phyloP scores from a whole-genome alignment of 305 asterid genomes.

The Solanum aculeatissimum region DNA sequence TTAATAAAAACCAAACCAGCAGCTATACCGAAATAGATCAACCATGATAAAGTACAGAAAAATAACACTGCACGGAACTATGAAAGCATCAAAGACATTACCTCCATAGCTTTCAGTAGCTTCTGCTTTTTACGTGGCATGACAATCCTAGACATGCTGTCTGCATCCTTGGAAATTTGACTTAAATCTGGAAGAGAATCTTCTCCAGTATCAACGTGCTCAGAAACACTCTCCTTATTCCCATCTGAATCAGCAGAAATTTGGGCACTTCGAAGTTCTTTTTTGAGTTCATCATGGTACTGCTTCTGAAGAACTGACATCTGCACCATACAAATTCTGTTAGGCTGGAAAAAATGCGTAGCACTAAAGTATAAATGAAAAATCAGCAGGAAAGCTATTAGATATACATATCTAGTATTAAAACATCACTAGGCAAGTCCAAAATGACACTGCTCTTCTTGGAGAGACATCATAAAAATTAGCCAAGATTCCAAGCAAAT shows the following conservation, averaged over 20 bases:
- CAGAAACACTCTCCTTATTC: constrained; percentile 7
- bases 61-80: not conserved
- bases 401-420: not conserved
- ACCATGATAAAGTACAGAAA: not conserved
- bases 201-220: constrained; percentile 22
- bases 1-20: not conserved
- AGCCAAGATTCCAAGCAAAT: not conserved
- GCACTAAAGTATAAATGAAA: not conserved
- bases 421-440: not conserved
- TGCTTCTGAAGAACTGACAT: constrained; percentile 42
- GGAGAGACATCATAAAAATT: not conserved
- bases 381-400: not conserved
- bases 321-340: constrained; percentile 27
- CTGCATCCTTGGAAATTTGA: constrained; percentile 50
- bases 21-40: not conserved
- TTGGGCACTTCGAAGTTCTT: constrained; percentile 42
- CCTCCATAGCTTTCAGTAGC: constrained; percentile 56
- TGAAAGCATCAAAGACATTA: constrained; percentile 6
- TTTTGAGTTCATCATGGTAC: constrained; percentile 50
- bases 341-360: not conserved
- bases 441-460: not conserved
- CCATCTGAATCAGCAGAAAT: constrained; percentile 13
- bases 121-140: constrained; percentile 59
- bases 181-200: constrained; percentile 24
- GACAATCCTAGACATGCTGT: constrained; percentile 27